Evolutionary conservation across 2,329 filamentous ascomycete genomes (phyloP).

Genomic region (Penicillium janthinellum): DNA sequence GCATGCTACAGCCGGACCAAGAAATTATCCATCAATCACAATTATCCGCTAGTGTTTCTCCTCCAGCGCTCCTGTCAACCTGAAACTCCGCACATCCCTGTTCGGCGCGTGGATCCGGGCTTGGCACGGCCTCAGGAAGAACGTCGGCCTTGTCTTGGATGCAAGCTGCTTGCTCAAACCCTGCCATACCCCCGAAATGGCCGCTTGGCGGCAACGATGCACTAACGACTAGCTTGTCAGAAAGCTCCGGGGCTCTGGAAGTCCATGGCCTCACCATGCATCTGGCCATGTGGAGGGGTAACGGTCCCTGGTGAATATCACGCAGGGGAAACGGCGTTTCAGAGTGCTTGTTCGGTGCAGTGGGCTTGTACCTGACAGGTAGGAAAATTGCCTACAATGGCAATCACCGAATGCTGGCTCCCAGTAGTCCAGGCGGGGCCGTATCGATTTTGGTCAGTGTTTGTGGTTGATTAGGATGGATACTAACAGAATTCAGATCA

Average conservation of each 20-base stretch:
- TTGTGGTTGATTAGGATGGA: constrained; percentile 19
- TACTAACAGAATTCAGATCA: constrained; percentile 10
- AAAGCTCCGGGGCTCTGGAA: constrained; percentile 4
- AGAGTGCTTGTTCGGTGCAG: constrained; percentile 9
- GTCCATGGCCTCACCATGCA: constrained; percentile 8
- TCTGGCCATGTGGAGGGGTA: constrained; percentile 12
- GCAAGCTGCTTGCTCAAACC: background rate
- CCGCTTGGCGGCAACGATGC: background rate
- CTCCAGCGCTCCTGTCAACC: constrained; percentile 13
- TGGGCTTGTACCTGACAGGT: constrained; percentile 5
- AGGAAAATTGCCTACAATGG: constrained; percentile 3
- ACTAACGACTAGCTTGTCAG: background rate
- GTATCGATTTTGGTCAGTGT: constrained; percentile 9
- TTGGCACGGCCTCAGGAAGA: constrained; percentile 23
- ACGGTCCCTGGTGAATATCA: constrained; percentile 12
- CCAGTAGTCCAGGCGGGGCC: background rate
- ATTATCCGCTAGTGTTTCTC: background rate
- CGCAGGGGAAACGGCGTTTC: constrained; percentile 19
- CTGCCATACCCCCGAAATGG: background rate
- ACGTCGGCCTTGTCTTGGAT: constrained; percentile 20
- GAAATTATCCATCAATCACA: constrained; percentile 14
- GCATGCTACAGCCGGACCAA: background rate
- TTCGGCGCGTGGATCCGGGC: constrained; percentile 27
- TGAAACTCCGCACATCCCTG: constrained; percentile 23
- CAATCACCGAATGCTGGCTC: background rate